A percentile compares a stretch with the other conserved stretches of the same genome.
These are phyloP conservation scores for Russula griseocarnosa DNA, from an alignment of 768 basidiomycete species.

Conservation along the genomic window DNA sequence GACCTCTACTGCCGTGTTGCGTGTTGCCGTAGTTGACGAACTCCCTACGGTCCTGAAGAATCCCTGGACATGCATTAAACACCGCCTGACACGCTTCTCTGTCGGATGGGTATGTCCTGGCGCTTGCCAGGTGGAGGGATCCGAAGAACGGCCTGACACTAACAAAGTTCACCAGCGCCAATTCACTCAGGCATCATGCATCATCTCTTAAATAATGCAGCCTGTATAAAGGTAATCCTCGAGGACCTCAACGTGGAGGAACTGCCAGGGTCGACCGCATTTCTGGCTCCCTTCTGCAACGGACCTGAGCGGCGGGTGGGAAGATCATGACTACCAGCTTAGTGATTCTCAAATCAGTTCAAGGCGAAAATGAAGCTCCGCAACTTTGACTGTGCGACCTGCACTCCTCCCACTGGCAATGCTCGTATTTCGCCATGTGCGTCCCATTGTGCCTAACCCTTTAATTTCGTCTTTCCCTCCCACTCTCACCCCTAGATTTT, in stretches of 20 bases:
- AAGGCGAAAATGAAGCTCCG: conserved; percentile 5
- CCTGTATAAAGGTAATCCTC: conserved; percentile 4
- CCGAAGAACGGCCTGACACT: neutral
- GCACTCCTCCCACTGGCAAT: neutral
- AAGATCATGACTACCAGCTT: conserved; percentile 8
- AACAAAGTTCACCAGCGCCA: neutral
- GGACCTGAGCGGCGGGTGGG: conserved; percentile 21
- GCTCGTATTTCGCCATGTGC: neutral
- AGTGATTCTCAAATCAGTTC: conserved; percentile 12
- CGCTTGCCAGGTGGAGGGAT: neutral
- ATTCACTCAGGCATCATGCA: conserved; percentile 9
- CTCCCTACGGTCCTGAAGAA: conserved; percentile 2
- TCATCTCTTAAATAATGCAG: conserved; percentile 7
- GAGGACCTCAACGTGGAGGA: neutral
- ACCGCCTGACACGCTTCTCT: conserved; percentile 5
- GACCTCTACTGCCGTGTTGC: conserved; percentile 18
- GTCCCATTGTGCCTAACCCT: neutral
- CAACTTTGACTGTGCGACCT: neutral
- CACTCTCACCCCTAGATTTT: neutral
- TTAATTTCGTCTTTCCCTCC: neutral
- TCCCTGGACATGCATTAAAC: conserved; percentile 2
- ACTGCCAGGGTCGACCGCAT: neutral
- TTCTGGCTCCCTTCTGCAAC: conserved; percentile 13
- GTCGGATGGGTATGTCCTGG: conserved; percentile 4
- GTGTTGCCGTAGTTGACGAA: too few relatives aligned